Base-by-base conservation (phyloP, 768 basidiomycete species). In the Boletus bicolor region DNA sequence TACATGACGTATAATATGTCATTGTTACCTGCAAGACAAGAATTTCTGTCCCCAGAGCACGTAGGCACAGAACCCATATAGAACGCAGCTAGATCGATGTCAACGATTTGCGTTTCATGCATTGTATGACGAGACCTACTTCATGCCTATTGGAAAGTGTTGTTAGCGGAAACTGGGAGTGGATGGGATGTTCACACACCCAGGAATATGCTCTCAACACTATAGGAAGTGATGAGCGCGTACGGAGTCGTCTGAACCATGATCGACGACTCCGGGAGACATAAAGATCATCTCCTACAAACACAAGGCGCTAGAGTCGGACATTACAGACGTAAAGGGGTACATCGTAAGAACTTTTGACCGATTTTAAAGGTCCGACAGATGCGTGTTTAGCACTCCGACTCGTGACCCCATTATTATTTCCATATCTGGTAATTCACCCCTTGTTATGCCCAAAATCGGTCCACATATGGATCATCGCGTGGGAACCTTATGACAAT, bases 61-160 rank as follows among this genome's bases (percentile, higher is more conserved):
- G 34, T 64, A 57, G 28, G 39, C 39, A 46, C 62, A 57, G 26
- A 64, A 64, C 11, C 39, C 37, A 15, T 54, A 64, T 12, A 64
- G 42, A 44, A 61, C 50, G 15, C 55, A 57, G 10, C 63, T 64
- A 35, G 26, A 55, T 30, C 17, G 10, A 15, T 7, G 51, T 63
- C 19, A 60, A 5, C 24, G 14, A 47, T 12, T 32, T n/a, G 1
- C 8, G 19, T 17, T 42, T 6, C 8, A 32, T 7, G 32, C 4
- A 19, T 19, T 15, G 10, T 17, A 34, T 11, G 34, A 11, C 12
- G 24, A 44, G 36, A 53, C 62, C 0, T 46, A 64, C 63, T 61
- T 60, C 42, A 61, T 53, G 26, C 63, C 63, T 64, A 10, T 54
- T 32, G 15, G 17, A 32, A 41, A 11, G 30, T 8, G 15, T 21